phyloP scores from a whole-genome alignment of 352 stramenopile species.

The Phytophthora cactorum region DNA sequence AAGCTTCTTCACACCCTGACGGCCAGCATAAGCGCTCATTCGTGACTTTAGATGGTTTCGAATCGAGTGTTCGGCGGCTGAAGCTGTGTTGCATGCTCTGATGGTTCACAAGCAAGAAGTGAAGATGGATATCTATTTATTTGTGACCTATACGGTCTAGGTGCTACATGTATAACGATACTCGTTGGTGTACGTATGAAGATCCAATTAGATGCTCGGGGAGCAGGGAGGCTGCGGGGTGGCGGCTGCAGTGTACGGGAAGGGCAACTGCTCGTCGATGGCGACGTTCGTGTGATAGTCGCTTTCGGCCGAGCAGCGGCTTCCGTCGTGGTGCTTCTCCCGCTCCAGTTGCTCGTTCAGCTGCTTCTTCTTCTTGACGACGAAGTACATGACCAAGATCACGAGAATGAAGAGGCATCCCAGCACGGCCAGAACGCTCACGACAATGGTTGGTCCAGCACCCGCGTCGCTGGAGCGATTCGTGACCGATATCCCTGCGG shows the following conservation, averaged over 20 bases:
- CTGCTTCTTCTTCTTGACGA: constrained; percentile 32
- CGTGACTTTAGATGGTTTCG: neutral
- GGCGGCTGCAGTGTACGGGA: constrained; percentile 7
- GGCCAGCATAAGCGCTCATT: neutral
- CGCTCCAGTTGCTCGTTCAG: constrained; percentile 24
- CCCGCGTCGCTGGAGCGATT: constrained; percentile 5
- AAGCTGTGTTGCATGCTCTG: too few relatives aligned
- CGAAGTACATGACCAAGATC: constrained; percentile 14
- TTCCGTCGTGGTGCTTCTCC: constrained; percentile 14
- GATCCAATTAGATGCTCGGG: constrained; percentile 12
- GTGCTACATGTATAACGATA: constrained; percentile 12
- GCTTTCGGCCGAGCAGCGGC: constrained; percentile 19
- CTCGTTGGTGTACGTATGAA: neutral
- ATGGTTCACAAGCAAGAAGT: too few relatives aligned
- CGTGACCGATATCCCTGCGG: constrained; percentile 3
- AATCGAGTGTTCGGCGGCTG: neutral
- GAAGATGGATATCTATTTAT: constrained; percentile 13
- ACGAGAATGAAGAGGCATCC: constrained; percentile 23
- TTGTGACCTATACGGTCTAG: constrained; percentile 7
- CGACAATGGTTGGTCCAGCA: constrained; percentile 9
- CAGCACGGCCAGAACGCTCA: constrained; percentile 25
- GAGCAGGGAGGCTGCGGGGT: constrained; percentile 14
- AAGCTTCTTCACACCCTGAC: constrained; percentile 12
- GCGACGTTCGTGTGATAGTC: constrained; percentile 23
- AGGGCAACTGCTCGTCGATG: constrained; percentile 20